Evolutionary conservation across 176 grass and related monocot genomes (phyloP).

Genomic region (Oryza meridionalis): DNA sequence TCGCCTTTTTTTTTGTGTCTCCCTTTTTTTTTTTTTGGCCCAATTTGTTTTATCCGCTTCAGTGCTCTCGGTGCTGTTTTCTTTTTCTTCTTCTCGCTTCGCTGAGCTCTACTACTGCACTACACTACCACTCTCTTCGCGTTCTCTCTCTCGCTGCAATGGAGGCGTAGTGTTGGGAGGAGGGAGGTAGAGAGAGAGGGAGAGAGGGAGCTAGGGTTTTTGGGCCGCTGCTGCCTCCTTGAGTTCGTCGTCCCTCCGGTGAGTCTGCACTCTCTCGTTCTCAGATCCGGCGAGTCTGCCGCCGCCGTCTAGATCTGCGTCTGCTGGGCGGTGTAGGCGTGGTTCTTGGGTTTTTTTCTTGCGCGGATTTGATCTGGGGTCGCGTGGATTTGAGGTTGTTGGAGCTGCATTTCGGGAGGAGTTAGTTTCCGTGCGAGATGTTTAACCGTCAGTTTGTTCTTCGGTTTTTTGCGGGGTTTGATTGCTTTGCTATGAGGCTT

Average conservation of each 20-base stretch:
- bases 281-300: constrained; percentile 40
- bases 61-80: neutral
- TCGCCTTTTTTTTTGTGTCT: neutral
- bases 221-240: constrained; percentile 18
- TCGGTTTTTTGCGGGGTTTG: neutral
- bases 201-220: constrained; percentile 51
- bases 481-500: neutral
- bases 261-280: neutral
- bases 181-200: neutral
- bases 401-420: constrained; percentile 19
- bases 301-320: constrained; percentile 45
- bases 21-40: neutral
- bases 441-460: neutral
- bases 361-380: neutral
- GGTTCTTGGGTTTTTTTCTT: neutral
- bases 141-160: neutral
- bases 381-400: neutral
- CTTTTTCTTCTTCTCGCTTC: constrained; percentile 31
- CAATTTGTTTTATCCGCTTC: neutral
- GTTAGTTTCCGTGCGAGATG: neutral
- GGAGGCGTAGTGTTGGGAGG: constrained; percentile 39
- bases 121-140: neutral
- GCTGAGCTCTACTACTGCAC: constrained; percentile 20
- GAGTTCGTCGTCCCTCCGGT: constrained; percentile 13
- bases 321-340: neutral